These are phyloP conservation scores for Fusarium sp. DNA, from an alignment of 2,329 filamentous ascomycete genomes.

Conservation along the genomic window DNA sequence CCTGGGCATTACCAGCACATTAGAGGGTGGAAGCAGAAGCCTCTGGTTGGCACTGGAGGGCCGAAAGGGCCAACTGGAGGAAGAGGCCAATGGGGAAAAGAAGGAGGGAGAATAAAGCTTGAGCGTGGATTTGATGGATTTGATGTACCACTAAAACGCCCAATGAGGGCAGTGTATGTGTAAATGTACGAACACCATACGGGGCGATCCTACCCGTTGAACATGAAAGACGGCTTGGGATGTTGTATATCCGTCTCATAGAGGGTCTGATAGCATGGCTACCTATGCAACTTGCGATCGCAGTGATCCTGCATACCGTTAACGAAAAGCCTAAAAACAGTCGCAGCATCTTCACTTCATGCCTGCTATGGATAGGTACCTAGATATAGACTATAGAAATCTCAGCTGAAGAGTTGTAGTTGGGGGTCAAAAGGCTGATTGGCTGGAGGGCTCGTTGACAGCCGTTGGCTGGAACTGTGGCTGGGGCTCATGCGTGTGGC, in stretches of 20 bases:
- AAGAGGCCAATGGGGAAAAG: constrained; percentile 51
- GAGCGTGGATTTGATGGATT: not conserved
- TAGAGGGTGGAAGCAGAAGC: constrained; percentile 84
- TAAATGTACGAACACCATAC: constrained; percentile 45
- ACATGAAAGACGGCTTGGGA: not conserved
- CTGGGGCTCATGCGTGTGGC: constrained; percentile 21
- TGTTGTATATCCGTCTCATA: not conserved
- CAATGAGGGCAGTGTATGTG: constrained; percentile 37
- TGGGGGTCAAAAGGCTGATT: not conserved
- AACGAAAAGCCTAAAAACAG: not conserved
- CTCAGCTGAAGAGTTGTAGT: not conserved
- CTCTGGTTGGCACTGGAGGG: constrained; percentile 91
- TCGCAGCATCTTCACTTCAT: not conserved
- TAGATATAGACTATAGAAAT: not conserved
- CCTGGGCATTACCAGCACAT: constrained; percentile 78
- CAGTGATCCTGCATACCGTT: not conserved
- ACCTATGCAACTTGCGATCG: not conserved
- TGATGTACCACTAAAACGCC: constrained; percentile 32
- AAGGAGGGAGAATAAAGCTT: constrained; percentile 27
- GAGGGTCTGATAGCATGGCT: not conserved
- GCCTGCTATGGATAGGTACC: not conserved
- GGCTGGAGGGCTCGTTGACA: not conserved
- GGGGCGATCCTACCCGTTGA: constrained; percentile 5
- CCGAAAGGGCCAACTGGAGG: constrained; percentile 82
- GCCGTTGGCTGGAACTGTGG: constrained; percentile 19